Evolutionary conservation across 805 yeast species (phyloP).

Genomic region (Pichia cabralensis): DNA sequence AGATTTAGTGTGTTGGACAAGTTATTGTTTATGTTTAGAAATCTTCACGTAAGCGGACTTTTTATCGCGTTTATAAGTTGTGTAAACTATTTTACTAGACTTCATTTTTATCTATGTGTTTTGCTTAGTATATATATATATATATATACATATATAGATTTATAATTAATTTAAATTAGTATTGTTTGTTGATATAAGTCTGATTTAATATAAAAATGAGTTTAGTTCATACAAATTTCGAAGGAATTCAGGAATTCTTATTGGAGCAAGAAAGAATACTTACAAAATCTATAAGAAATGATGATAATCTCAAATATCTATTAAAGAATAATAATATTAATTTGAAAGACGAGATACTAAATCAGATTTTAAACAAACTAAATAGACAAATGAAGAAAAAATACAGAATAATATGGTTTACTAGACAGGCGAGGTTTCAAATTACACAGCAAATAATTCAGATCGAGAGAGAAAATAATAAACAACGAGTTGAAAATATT

Average conservation of each 20-base stretch:
- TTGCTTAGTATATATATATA: not conserved
- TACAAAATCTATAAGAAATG: conserved; percentile 12
- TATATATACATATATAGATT: not conserved
- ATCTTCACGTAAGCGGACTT: too few relatives aligned
- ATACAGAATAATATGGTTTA: conserved; percentile 17
- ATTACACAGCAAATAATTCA: conserved; percentile 22
- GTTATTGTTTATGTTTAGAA: too few relatives aligned
- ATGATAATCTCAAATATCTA: conserved; percentile 8
- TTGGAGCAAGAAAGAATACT: conserved; percentile 16
- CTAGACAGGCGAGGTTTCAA: conserved; percentile 23
- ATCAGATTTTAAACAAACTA: not conserved
- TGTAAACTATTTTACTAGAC: not conserved
- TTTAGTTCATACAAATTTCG: conserved; percentile 14
- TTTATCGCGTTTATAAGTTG: not conserved
- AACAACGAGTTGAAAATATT: conserved; percentile 14
- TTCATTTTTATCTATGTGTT: not conserved
- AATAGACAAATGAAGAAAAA: conserved; percentile 8
- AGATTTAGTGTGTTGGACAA: not conserved
- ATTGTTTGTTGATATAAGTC: not conserved
- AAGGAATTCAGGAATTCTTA: conserved; percentile 18
- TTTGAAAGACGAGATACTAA: conserved; percentile 6
- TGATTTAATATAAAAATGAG: conserved; percentile 1
- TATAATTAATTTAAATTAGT: too few relatives aligned
- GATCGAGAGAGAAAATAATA: conserved; percentile 13
- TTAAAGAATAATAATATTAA: conserved; percentile 6